These are phyloP conservation scores for Coemansia sp. DNA, from an alignment of 192 early-diverging fungal species.

Conservation along the genomic window DNA sequence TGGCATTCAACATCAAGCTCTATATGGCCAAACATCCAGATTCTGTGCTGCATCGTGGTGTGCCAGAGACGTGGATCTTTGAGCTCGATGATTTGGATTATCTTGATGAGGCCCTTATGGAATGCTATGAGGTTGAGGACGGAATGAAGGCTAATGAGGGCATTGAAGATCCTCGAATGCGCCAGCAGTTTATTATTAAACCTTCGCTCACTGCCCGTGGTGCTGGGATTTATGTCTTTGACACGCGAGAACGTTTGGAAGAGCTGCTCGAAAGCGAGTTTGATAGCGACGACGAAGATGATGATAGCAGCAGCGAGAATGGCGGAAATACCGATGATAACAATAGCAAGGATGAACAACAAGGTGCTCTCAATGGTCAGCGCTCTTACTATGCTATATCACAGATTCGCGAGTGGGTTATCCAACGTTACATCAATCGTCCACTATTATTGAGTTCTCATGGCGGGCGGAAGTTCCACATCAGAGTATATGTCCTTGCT, in stretches of 20 bases:
- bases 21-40: conserved; percentile 59
- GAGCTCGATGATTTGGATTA: conserved; percentile 67
- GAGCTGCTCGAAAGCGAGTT: conserved; percentile 49
- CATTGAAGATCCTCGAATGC: conserved; percentile 14
- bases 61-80: conserved; percentile 65
- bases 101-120: conserved; percentile 66
- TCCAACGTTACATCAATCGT: conserved; percentile 63
- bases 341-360: not conserved
- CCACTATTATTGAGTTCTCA: conserved; percentile 53
- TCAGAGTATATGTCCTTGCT: conserved; percentile 63
- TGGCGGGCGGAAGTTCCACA: conserved; percentile 63
- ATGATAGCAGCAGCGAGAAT: conserved; percentile 24
- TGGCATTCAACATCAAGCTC: conserved; percentile 61
- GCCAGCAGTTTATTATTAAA: conserved; percentile 62
- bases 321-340: conserved; percentile 1
- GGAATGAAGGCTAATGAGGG: conserved; percentile 56
- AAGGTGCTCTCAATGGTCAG: not conserved
- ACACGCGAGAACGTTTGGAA: conserved; percentile 54
- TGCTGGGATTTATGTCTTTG: conserved; percentile 64
- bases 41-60: conserved; percentile 51
- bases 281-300: conserved; percentile 48
- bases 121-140: conserved; percentile 63
- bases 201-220: conserved; percentile 65
- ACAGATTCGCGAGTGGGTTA: conserved; percentile 69
- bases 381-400: conserved; percentile 33